A percentile compares a stretch with the other conserved stretches of the same genome.
Conservation (phyloP, 768 basidiomycete species). For the Cystofilobasidium ferigula region DNA sequence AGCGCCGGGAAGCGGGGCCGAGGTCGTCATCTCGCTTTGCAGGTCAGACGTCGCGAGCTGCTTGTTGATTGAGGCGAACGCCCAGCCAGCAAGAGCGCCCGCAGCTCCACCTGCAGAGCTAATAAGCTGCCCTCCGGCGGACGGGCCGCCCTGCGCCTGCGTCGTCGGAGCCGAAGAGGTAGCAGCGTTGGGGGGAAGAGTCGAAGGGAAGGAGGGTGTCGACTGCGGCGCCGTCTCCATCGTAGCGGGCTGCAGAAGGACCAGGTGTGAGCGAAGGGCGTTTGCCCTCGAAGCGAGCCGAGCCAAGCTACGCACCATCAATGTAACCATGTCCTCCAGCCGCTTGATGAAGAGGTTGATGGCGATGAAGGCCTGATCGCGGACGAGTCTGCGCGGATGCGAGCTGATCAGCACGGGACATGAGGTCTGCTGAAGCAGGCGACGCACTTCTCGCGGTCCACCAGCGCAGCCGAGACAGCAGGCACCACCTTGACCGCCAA, state of each 20-base stretch:
- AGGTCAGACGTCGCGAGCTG: constrained; percentile 64
- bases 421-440: neutral
- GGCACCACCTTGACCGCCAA: constrained; percentile 82
- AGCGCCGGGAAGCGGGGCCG: constrained; percentile 25
- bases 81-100: constrained; percentile 87
- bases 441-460: constrained; percentile 85
- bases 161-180: constrained; percentile 32
- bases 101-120: constrained; percentile 85
- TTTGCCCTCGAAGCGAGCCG: neutral
- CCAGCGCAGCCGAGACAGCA: constrained; percentile 60
- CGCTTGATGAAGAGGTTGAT: constrained; percentile 75
- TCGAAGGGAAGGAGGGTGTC: constrained; percentile 5
- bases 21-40: constrained; percentile 46
- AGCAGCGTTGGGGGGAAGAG: constrained; percentile 28
- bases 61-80: constrained; percentile 75
- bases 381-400: constrained; percentile 53
- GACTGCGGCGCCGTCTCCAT: constrained; percentile 33
- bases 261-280: neutral
- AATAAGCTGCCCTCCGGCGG: constrained; percentile 32
- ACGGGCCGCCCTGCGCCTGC: constrained; percentile 35
- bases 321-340: constrained; percentile 62
- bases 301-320: constrained; percentile 53
- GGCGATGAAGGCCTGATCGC: constrained; percentile 93
- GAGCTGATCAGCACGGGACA: neutral
- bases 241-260: constrained; percentile 48